phyloP scores from a whole-genome alignment of 371 early-diverging fungal genomes.

The Catenaria anguillulae region DNA sequence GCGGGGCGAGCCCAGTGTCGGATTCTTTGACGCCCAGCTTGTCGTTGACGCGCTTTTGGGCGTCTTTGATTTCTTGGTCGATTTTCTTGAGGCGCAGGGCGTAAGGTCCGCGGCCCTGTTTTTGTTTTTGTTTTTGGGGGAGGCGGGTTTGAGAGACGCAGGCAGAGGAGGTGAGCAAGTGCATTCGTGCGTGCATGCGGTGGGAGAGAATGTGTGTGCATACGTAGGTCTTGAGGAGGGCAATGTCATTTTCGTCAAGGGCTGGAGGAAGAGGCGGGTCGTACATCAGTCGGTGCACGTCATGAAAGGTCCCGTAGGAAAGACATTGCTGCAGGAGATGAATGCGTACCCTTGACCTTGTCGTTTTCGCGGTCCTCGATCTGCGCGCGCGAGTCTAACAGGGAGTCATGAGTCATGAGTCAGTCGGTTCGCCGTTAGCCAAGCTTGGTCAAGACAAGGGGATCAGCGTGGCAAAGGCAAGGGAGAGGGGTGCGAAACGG shows the following conservation, averaged over 20 bases:
- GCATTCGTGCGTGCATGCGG: too few species aligned
- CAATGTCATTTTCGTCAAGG: slow-evolving; percentile 94
- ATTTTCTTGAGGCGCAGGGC: slow-evolving; percentile 78
- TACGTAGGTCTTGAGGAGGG: slow-evolving; percentile 70
- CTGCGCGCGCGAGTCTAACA: slow-evolving; percentile 45
- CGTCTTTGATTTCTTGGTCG: slow-evolving; percentile 83
- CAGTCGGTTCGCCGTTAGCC: too few species aligned
- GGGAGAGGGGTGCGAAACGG: not conserved
- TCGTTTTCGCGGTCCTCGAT: slow-evolving; percentile 67
- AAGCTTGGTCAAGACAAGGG: too few species aligned
- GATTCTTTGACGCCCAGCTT: slow-evolving; percentile 98
- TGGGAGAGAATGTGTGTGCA: too few species aligned
- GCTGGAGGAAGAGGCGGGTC: too few species aligned
- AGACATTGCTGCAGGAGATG: too few species aligned
- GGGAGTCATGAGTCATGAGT: not conserved
- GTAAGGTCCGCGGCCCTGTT: slow-evolving; percentile 84
- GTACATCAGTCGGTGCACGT: too few species aligned
- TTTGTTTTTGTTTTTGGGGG: slow-evolving; percentile 26
- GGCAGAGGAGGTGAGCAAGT: not conserved
- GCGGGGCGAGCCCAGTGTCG: slow-evolving; percentile 99
- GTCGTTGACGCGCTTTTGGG: slow-evolving; percentile 91
- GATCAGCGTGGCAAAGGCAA: too few species aligned
- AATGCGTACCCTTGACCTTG: slow-evolving; percentile 48
- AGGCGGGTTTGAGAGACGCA: not conserved
- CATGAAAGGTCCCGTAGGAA: too few species aligned